Evolutionary conservation across 257 asterid species (phyloP).

Genomic region (Euphrasia confusa): DNA sequence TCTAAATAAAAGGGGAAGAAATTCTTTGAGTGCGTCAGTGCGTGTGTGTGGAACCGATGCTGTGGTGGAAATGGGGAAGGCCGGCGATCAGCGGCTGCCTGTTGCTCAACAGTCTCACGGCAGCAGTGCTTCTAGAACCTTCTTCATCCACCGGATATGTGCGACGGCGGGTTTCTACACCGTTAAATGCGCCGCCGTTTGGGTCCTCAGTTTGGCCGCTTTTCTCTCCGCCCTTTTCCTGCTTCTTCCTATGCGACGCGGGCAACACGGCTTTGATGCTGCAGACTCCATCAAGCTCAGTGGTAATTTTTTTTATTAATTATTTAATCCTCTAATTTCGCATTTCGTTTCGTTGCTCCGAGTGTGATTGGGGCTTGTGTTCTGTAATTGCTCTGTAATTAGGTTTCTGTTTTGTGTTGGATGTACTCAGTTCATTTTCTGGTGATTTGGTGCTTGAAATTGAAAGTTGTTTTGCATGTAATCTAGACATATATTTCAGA

Average conservation of each 20-base stretch:
- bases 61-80: constrained; percentile 77
- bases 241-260: constrained; percentile 42
- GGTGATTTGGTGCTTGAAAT: neutral
- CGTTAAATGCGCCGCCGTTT: constrained; percentile 57
- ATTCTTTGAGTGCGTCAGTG: constrained; percentile 23
- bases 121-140: constrained; percentile 34
- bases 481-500: neutral
- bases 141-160: constrained; percentile 53
- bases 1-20: neutral
- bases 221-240: constrained; percentile 49
- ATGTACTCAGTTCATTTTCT: neutral
- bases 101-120: constrained; percentile 43
- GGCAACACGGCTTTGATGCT: constrained; percentile 54
- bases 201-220: constrained; percentile 45
- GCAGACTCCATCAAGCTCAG: constrained; percentile 41
- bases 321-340: neutral
- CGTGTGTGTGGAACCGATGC: constrained; percentile 50
- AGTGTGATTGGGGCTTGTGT: constrained; percentile 2
- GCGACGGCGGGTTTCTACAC: constrained; percentile 33
- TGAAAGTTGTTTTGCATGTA: neutral
- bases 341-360: neutral
- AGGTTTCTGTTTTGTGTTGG: constrained; percentile 21
- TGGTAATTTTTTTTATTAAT: constrained; percentile 32
- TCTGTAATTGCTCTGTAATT: constrained; percentile 13
- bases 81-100: constrained; percentile 51